Base-by-base conservation (phyloP, 306 rosid genomes). In the Glycine tomentella region DNA sequence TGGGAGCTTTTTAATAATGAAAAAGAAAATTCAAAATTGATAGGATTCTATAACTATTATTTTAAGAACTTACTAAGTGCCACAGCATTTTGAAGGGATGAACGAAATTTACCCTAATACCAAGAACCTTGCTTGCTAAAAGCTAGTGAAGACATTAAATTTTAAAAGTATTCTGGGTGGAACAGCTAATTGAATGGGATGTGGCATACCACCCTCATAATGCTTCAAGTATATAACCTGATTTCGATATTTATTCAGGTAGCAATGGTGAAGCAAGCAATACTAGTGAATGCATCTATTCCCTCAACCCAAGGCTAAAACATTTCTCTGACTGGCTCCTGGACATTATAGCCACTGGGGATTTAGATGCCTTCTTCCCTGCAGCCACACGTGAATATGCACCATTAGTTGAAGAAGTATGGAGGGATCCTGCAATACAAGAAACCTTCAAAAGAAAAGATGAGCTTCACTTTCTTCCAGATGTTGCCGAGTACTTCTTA, bases 331-430 rank as follows among this genome's bases (percentile, higher is more conserved):
- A 96, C 82, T 96, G 99, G 99, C 93, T 96, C 58, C 86, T 96
- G 70, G 99, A 96, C 77, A 96, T 96, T 72, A 96, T 96, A 65
- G 98, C 99, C 48, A 96, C 99, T 3, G 98, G 99, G 74, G 99
- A 96, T 88, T 87, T 96, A 84, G 98, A 96, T 74, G 98, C 99
- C 56, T 96, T 96, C 88, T 96, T 96, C 81, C 98, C 99, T 71
- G 99, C 99, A 64, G 98, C 99, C 55, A 96, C 99, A 8, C 99
- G 98, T 1, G 99, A 96, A 78, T 96, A 96, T 82, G 99, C 99
- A 84, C 99, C 98, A 20, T 88, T 96, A 80, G 99, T 96, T 36
- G 99, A 96, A 84, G 98, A 96, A 81, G 94, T 93, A 75, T 96
- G 99, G 99, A 93, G 84, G 88, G 99, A 96, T 73, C 93, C 97